These are phyloP conservation scores for Picochlorum sp. DNA, from an alignment of 139 green algal species.

Conservation along the genomic window DNA sequence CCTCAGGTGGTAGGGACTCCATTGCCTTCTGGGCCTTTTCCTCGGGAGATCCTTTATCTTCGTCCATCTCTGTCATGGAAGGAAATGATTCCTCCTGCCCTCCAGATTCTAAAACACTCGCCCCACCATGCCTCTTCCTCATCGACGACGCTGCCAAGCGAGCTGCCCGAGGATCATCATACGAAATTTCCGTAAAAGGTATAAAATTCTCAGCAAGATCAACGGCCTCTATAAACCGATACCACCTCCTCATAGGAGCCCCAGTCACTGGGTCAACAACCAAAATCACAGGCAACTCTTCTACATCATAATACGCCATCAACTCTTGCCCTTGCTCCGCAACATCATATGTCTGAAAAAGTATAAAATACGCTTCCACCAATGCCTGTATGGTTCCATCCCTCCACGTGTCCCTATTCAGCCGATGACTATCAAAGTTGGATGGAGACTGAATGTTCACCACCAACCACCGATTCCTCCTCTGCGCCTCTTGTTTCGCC, in stretches of 20 bases:
- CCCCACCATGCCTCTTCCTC: constrained; percentile 17
- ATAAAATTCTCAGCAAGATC: constrained; percentile 68
- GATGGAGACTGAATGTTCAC: constrained; percentile 69
- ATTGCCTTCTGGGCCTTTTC: constrained; percentile 11
- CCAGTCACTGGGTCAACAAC: constrained; percentile 76
- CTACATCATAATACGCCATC: constrained; percentile 47
- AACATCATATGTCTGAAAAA: constrained; percentile 58
- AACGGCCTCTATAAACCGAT: constrained; percentile 56
- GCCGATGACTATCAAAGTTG: constrained; percentile 69
- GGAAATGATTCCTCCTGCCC: neutral
- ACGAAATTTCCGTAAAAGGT: constrained; percentile 70
- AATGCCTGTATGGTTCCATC: constrained; percentile 52
- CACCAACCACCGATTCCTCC: constrained; percentile 34
- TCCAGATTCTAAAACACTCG: neutral
- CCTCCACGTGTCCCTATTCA: constrained; percentile 81
- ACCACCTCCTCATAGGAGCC: constrained; percentile 49
- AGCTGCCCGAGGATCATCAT: constrained; percentile 45
- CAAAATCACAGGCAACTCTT: constrained; percentile 44
- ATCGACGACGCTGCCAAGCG: constrained; percentile 28
- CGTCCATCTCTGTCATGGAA: neutral
- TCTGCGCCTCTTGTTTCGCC: constrained; percentile 29
- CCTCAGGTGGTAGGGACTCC: constrained; percentile 36
- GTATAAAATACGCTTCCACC: constrained; percentile 61
- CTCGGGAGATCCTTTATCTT: neutral
- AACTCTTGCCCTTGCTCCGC: constrained; percentile 45